Conservation (phyloP, 2,329 filamentous ascomycete genomes). For the Elsinoe arachidis region DNA sequence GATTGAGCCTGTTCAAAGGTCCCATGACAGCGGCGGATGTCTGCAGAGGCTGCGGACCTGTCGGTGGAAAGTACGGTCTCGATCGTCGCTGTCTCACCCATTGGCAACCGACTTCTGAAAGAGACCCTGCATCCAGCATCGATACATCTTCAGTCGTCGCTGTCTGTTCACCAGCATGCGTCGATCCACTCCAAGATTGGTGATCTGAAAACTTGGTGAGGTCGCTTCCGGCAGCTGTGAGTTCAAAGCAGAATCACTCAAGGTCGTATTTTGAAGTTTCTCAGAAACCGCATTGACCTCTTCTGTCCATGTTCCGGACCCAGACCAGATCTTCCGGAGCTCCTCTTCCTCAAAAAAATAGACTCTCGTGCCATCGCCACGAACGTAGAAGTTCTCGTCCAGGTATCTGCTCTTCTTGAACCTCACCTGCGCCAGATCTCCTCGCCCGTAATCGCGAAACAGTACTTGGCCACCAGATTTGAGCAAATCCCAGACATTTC, state of each 20-base stretch:
- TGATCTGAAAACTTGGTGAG: conserved; percentile 56
- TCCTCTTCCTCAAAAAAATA: conserved; percentile 95
- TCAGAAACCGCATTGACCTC: conserved; percentile 19
- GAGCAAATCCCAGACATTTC: conserved; percentile 71
- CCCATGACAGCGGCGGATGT: no score
- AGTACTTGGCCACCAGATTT: conserved; percentile 90
- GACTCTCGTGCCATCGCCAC: conserved; percentile 89
- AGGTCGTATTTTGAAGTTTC: conserved; percentile 16
- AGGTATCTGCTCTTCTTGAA: conserved; percentile 94
- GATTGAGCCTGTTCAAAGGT: no score
- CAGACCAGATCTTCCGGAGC: conserved; percentile 68
- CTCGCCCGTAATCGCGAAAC: conserved; percentile 93
- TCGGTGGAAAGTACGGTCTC: no score
- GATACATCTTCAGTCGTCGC: conserved; percentile 91
- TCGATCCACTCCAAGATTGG: conserved; percentile 75
- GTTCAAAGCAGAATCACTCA: not conserved
- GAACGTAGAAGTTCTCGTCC: conserved; percentile 94
- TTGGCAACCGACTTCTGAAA: conserved; percentile 54
- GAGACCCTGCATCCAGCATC: conserved; percentile 77
- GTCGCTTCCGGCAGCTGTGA: conserved; percentile 9
- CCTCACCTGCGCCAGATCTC: conserved; percentile 89
- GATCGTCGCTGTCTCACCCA: not conserved
- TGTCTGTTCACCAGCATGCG: conserved; percentile 88
- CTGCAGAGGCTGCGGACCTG: no score
- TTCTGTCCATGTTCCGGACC: conserved; percentile 26